Conservation (phyloP, 2,329 filamentous ascomycete species). For the Arthrocladium fulminans region DNA sequence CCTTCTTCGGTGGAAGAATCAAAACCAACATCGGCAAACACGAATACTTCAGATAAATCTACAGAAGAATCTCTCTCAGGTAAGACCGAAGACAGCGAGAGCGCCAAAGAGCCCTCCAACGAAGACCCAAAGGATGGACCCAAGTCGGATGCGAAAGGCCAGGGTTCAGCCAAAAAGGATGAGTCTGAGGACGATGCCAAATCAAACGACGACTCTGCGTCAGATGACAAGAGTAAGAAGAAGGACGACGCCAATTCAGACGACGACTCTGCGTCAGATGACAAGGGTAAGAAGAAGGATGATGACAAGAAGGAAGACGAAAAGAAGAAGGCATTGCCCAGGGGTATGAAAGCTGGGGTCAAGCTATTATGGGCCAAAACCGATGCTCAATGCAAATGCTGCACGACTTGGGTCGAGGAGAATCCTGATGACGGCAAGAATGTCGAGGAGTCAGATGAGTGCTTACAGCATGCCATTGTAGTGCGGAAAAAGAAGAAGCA, state of each 20-base stretch:
- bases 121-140: not conserved
- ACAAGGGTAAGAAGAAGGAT: slow-evolving; percentile 1
- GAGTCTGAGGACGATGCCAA: not conserved
- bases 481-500: slow-evolving; percentile 41
- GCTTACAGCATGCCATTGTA: slow-evolving; percentile 9
- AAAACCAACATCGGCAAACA: not conserved
- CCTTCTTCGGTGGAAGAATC: not conserved
- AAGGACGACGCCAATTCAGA: not conserved
- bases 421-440: slow-evolving; percentile 9
- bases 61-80: not conserved
- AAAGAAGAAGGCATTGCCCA: slow-evolving; percentile 4
- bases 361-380: slow-evolving; percentile 8
- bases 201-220: not conserved
- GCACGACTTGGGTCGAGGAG: slow-evolving; percentile 6
- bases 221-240: not conserved
- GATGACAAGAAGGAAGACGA: slow-evolving; percentile 1
- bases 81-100: not conserved
- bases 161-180: not conserved
- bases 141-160: not conserved
- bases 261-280: too few species aligned
- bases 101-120: not conserved
- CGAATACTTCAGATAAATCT: not conserved
- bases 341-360: slow-evolving; percentile 6
- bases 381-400: slow-evolving; percentile 10
- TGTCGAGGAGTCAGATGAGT: slow-evolving; percentile 8